These are phyloP conservation scores for Blastocystis sp. DNA, from an alignment of 352 stramenopile genomes.

Conservation along the genomic window DNA sequence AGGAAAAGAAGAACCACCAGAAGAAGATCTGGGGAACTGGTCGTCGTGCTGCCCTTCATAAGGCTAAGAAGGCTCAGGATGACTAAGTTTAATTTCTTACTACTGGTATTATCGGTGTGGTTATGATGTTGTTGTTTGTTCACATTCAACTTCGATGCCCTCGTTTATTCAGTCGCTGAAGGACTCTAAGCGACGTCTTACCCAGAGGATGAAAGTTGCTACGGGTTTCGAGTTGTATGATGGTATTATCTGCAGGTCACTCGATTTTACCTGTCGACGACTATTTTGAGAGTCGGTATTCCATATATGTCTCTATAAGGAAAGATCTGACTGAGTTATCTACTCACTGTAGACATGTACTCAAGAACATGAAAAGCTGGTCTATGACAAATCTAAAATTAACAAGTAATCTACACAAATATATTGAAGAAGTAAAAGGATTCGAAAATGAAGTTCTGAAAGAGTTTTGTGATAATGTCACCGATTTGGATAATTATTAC, in stretches of 20 bases:
- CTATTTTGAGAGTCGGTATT: not conserved
- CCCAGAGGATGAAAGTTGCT: not conserved
- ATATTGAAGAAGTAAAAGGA: not conserved
- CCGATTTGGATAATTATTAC: not conserved
- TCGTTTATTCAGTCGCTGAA: slow-evolving; percentile 50
- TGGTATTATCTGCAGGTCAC: not conserved
- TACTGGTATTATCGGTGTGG: not conserved
- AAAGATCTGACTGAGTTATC: not conserved
- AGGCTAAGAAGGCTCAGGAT: slow-evolving; percentile 62
- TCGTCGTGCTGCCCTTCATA: slow-evolving; percentile 60
- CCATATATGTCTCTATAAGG: not conserved
- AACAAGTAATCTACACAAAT: not conserved
- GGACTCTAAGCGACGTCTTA: slow-evolving; percentile 24
- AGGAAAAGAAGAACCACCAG: slow-evolving; percentile 62
- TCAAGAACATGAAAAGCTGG: slow-evolving; percentile 16
- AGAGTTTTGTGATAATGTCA: not conserved
- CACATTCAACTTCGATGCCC: slow-evolving; percentile 11
- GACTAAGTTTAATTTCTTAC: slow-evolving; percentile 17
- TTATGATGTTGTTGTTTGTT: not conserved
- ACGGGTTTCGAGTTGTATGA: not conserved
- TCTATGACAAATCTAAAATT: not conserved
- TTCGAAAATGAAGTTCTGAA: not conserved
- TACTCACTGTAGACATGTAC: not conserved
- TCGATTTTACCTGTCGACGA: not conserved
- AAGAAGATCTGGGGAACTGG: slow-evolving; percentile 62